Evolutionary conservation across 1,139 yeast species (phyloP).

Genomic region (Kurtzmaniella quercitrusa): DNA sequence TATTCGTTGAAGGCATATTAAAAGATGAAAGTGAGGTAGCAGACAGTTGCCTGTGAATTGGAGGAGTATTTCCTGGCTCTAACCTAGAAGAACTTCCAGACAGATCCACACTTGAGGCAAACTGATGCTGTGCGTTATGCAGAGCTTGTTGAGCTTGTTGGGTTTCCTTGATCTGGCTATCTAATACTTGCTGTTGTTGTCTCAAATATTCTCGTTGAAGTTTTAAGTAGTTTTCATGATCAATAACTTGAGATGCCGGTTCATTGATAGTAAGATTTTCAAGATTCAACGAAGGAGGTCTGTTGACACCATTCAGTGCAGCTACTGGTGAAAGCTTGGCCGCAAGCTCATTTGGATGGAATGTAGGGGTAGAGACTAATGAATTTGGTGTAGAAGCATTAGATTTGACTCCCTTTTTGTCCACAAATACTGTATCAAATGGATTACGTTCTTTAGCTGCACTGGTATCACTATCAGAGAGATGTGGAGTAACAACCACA

Average conservation of each 20-base stretch:
- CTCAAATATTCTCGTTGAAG: constrained; percentile 36
- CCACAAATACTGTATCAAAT: constrained; percentile 29
- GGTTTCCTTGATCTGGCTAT: constrained; percentile 18
- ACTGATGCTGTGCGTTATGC: background rate
- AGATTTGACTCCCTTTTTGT: constrained; percentile 8
- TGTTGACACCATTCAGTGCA: constrained; percentile 4
- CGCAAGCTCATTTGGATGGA: constrained; percentile 9
- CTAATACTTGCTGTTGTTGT: constrained; percentile 35
- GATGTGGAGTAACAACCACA: constrained; percentile 30
- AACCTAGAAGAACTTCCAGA: background rate
- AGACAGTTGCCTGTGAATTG: constrained; percentile 5
- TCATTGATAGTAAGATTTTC: background rate
- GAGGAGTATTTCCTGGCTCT: background rate
- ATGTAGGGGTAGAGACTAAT: constrained; percentile 5
- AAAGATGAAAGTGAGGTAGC: constrained; percentile 5
- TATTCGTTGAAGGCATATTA: constrained; percentile 3
- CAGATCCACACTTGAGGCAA: background rate
- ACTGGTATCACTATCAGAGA: constrained; percentile 8
- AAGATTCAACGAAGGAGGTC: background rate
- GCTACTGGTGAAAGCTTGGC: constrained; percentile 8
- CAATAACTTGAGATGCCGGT: constrained; percentile 1
- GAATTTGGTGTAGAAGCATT: constrained; percentile 10
- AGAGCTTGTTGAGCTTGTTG: constrained; percentile 9
- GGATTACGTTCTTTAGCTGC: constrained; percentile 30
- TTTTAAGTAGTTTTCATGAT: constrained; percentile 35